phyloP scores from a whole-genome alignment of 164 flowering plant species.

The Nymphaea colorata region DNA sequence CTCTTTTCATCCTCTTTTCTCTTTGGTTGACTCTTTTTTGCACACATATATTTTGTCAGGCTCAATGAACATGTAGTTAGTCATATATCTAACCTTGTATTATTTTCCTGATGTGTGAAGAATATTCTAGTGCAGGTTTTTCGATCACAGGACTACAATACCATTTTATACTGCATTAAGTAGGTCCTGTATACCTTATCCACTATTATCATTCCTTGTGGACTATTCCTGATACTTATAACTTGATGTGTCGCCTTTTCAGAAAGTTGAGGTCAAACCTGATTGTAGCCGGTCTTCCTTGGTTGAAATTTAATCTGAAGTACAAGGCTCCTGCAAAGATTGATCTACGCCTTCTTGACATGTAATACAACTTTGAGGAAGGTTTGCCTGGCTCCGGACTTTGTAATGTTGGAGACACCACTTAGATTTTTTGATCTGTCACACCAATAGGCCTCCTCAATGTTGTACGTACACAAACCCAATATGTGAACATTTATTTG shows the following conservation, averaged over 20 bases:
- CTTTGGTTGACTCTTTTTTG: no score
- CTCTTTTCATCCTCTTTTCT: no score
- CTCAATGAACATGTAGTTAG: no score
- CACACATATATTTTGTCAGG: no score
- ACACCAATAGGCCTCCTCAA: conserved; percentile 17
- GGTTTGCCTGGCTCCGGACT: conserved; percentile 65
- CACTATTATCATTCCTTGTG: neutral
- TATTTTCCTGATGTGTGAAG: neutral
- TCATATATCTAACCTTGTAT: no score
- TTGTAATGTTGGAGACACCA: conserved; percentile 67
- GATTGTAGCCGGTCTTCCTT: conserved; percentile 78
- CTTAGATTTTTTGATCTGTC: conserved; percentile 76
- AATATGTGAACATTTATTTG: no score
- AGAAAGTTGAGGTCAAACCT: conserved; percentile 91
- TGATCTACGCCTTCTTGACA: conserved; percentile 91
- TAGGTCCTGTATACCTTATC: conserved; percentile 28
- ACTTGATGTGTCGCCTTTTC: conserved; percentile 55
- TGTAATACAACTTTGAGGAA: conserved; percentile 42
- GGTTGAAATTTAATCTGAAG: conserved; percentile 69
- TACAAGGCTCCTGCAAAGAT: conserved; percentile 95
- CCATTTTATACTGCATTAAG: conserved; percentile 70
- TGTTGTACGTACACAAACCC: no score
- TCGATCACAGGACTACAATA: conserved; percentile 89
- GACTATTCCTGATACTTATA: neutral
- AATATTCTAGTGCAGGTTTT: conserved; percentile 42